Percentiles rank a stretch among this genome's conserved stretches.
Evolutionary conservation across 345 rosid species (phyloP).

Genomic region (Hibiscus tridactylites): DNA sequence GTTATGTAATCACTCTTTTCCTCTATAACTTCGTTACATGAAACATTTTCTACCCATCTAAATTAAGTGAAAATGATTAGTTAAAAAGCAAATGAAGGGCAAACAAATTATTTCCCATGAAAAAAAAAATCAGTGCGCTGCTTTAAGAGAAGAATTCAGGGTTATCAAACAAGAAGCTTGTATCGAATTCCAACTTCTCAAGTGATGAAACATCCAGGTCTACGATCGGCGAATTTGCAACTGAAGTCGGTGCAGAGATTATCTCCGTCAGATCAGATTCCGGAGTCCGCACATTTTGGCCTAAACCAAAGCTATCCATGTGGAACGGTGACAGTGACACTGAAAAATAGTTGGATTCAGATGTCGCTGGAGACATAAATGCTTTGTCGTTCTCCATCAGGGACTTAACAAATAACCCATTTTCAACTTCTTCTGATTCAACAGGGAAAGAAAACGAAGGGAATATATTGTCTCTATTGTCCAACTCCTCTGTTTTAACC

Average conservation of each 20-base stretch:
- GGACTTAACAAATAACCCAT: constrained; percentile 10
- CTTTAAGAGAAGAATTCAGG: constrained; percentile 17
- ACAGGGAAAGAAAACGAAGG: constrained; percentile 23
- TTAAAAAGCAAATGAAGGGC: neutral
- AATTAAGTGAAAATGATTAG: neutral
- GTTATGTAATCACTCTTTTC: neutral
- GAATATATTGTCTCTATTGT: constrained; percentile 14
- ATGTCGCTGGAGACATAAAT: constrained; percentile 31
- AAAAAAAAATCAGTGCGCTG: neutral
- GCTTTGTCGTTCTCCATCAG: constrained; percentile 19
- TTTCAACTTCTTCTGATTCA: constrained; percentile 18
- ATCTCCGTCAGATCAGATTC: constrained; percentile 40
- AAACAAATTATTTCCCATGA: neutral
- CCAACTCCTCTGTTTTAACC: constrained; percentile 28
- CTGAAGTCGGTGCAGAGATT: constrained; percentile 37
- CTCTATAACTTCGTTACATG: neutral
- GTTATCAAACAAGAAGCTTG: constrained; percentile 24
- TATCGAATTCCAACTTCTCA: constrained; percentile 14
- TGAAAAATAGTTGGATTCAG: constrained; percentile 44
- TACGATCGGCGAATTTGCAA: constrained; percentile 32
- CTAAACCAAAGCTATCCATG: constrained; percentile 16
- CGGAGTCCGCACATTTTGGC: constrained; percentile 20
- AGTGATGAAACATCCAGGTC: constrained; percentile 23
- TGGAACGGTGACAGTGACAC: constrained; percentile 28
- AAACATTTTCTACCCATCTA: neutral